Evolutionary conservation across 441 rosid species (phyloP).

Genomic region (Rhodomyrtus psidioides): DNA sequence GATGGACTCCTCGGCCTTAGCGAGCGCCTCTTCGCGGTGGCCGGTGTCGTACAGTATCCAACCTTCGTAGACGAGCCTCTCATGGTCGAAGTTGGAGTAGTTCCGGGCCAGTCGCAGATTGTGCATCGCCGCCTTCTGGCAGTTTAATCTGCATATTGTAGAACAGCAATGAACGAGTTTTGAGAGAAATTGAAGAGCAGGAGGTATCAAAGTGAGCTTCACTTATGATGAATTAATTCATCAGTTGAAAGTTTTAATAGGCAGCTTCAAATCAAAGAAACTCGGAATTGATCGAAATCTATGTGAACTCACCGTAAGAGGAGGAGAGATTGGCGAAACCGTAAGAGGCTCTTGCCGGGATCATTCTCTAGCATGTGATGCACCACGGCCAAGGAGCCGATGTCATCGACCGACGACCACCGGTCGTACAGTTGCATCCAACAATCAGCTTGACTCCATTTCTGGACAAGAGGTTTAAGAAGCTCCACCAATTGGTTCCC

Average conservation of each 20-base stretch:
- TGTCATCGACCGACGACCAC: constrained; percentile 96
- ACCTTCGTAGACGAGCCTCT: constrained; percentile 94
- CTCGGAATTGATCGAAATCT: background rate
- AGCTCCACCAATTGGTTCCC: constrained; percentile 71
- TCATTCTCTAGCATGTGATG: constrained; percentile 88
- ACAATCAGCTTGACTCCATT: constrained; percentile 86
- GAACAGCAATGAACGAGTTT: background rate
- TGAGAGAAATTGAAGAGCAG: background rate
- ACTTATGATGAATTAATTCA: background rate
- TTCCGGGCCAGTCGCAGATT: constrained; percentile 86
- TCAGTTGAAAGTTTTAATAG: background rate
- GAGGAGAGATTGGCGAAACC: constrained; percentile 94
- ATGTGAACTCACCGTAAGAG: constrained; percentile 44
- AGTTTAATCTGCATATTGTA: constrained; percentile 58
- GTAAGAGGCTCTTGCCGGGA: constrained; percentile 79
- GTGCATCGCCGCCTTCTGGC: constrained; percentile 96
- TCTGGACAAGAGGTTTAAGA: constrained; percentile 65
- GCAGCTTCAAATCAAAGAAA: background rate
- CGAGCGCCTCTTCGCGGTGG: constrained; percentile 90
- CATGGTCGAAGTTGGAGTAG: constrained; percentile 68
- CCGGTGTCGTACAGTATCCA: constrained; percentile 97
- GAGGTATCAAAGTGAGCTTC: background rate
- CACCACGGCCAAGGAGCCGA: constrained; percentile 89
- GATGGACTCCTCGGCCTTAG: constrained; percentile 88
- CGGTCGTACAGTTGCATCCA: constrained; percentile 97